These are phyloP conservation scores for Cinchona pubescens DNA, from an alignment of 257 asterid genomes.

Conservation along the genomic window DNA sequence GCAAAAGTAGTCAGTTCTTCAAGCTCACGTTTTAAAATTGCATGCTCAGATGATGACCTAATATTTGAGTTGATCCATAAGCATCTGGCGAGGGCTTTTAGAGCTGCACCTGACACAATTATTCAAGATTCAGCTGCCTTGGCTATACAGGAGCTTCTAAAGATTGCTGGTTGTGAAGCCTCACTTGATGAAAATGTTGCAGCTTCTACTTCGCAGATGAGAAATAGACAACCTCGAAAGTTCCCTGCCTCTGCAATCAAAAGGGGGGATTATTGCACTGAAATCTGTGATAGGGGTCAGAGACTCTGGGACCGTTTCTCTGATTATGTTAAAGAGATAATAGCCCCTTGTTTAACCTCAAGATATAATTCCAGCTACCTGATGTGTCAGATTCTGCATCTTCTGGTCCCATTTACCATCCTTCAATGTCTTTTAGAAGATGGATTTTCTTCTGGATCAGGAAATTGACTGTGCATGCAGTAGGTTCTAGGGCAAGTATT, in stretches of 20 bases:
- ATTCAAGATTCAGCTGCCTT: conserved; percentile 93
- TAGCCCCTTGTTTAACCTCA: conserved; percentile 98
- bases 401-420: conserved; percentile 76
- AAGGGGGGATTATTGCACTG: conserved; percentile 32
- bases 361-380: conserved; percentile 69
- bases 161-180: conserved; percentile 81
- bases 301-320: conserved; percentile 93
- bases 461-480: conserved; percentile 79
- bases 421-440: conserved; percentile 85
- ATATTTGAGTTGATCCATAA: conserved; percentile 88
- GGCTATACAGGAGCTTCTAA: conserved; percentile 94
- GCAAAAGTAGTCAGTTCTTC: conserved; percentile 77
- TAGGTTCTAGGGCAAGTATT: conserved; percentile 78
- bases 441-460: conserved; percentile 85
- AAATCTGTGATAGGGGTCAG: conserved; percentile 68
- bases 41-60: conserved; percentile 96
- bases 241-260: conserved; percentile 38
- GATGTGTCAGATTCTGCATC: conserved; percentile 58
- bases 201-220: conserved; percentile 35
- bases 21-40: conserved; percentile 78
- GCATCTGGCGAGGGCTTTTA: conserved; percentile 95
- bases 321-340: conserved; percentile 89
- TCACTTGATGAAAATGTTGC: conserved; percentile 64
- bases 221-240: conserved; percentile 35
- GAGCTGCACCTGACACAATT: conserved; percentile 88